phyloP scores from a whole-genome alignment of 2,329 filamentous ascomycete species.

The Leptodontidium sp. region DNA sequence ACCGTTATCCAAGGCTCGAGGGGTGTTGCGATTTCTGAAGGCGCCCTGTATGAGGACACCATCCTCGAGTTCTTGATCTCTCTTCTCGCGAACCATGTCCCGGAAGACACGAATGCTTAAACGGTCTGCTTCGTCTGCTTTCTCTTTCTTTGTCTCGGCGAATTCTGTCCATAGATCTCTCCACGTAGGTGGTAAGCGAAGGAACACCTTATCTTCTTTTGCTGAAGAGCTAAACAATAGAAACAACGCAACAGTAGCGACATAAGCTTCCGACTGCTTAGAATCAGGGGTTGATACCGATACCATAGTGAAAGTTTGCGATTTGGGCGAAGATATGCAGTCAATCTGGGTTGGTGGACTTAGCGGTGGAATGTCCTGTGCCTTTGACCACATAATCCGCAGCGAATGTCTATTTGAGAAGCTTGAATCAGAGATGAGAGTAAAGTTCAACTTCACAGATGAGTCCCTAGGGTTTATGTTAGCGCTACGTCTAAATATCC shows the following conservation, averaged over 20 bases:
- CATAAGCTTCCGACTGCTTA: conserved; percentile 86
- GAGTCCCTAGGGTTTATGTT: conserved; percentile 64
- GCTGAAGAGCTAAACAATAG: conserved; percentile 77
- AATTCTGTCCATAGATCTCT: conserved; percentile 88
- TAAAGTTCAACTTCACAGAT: conserved; percentile 71
- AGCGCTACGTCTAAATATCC: conserved; percentile 20
- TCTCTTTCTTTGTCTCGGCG: conserved; percentile 71
- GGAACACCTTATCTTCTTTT: conserved; percentile 85
- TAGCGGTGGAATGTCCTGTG: conserved; percentile 62
- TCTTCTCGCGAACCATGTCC: conserved; percentile 71
- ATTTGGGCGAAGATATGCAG: conserved; percentile 51
- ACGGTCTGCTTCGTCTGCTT: conserved; percentile 76
- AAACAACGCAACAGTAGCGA: conserved; percentile 84
- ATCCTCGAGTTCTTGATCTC: conserved; percentile 74
- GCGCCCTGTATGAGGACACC: conserved; percentile 80
- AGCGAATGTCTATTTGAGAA: conserved; percentile 81
- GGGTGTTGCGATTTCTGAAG: conserved; percentile 68
- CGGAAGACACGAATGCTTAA: conserved; percentile 72
- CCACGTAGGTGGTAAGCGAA: conserved; percentile 82
- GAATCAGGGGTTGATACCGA: conserved; percentile 76
- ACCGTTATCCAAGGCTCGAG: conserved; percentile 56
- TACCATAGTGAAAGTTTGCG: conserved; percentile 76
- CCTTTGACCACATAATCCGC: conserved; percentile 80
- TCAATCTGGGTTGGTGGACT: conserved; percentile 43
- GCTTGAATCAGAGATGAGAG: conserved; percentile 73